Percentiles rank a stretch among this genome's conserved stretches.
Evolutionary conservation across 495 filamentous ascomycete species (phyloP).

Genomic region (Neurospora sp.): DNA sequence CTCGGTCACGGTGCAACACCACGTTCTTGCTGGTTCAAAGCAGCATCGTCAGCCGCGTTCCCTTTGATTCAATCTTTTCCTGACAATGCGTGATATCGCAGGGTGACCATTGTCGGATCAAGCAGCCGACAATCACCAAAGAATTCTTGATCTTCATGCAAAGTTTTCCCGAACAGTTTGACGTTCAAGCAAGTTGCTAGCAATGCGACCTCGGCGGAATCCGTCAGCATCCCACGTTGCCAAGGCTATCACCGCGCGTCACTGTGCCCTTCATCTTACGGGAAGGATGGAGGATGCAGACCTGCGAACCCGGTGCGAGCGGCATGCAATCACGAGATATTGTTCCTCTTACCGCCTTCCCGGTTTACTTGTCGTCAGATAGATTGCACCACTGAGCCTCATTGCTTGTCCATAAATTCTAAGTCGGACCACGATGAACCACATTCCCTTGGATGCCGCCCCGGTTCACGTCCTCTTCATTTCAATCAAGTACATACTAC

Average conservation of each 20-base stretch:
- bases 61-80: neutral
- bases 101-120: neutral
- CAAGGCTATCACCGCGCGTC: neutral
- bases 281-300: neutral
- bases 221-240: conserved; percentile 10
- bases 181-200: conserved; percentile 1
- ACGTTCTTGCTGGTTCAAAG: neutral
- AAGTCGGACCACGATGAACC: neutral
- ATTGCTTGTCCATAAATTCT: neutral
- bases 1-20: neutral
- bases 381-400: neutral
- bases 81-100: neutral
- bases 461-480: too few species aligned
- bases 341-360: conserved; percentile 9
- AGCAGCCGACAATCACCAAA: neutral
- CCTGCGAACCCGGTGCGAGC: neutral
- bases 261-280: neutral
- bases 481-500: neutral
- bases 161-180: neutral
- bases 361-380: conserved; percentile 7
- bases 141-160: neutral
- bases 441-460: too few species aligned
- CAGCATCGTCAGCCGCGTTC: neutral
- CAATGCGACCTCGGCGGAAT: conserved; percentile 11
- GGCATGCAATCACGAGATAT: conserved; percentile 13